These are phyloP conservation scores for Mortierella alpina DNA, from an alignment of 192 early-diverging fungal genomes.

Conservation along the genomic window DNA sequence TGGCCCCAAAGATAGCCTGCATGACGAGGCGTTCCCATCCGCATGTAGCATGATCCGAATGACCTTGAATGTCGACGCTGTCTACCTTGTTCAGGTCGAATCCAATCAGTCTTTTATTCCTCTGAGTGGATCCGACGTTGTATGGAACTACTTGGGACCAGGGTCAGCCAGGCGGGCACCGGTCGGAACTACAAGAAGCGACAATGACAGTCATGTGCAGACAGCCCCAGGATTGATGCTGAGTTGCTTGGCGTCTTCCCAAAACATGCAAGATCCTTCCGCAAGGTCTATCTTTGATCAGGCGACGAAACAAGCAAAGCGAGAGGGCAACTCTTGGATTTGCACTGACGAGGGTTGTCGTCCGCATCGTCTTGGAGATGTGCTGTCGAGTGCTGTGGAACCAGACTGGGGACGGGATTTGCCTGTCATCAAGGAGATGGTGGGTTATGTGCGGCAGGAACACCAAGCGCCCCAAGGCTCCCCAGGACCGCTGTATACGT, in stretches of 20 bases:
- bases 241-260: constrained; percentile 13
- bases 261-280: background rate
- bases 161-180: background rate
- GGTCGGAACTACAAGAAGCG: constrained; percentile 4
- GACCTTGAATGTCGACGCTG: constrained; percentile 31
- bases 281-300: background rate
- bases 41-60: constrained; percentile 34
- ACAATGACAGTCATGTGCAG: background rate
- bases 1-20: background rate
- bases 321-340: constrained; percentile 14
- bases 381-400: background rate
- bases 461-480: background rate
- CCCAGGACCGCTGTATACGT: constrained; percentile 2
- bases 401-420: constrained; percentile 22
- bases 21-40: constrained; percentile 31
- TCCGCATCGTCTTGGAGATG: constrained; percentile 24
- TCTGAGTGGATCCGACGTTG: background rate
- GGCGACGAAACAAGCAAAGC: background rate
- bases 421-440: constrained; percentile 17
- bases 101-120: constrained; percentile 9
- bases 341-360: constrained; percentile 27
- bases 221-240: background rate
- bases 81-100: constrained; percentile 24
- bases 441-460: constrained; percentile 27
- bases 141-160: constrained; percentile 20